Base-by-base conservation (phyloP, 352 stramenopile genomes). In the Phytophthora tentaculata region DNA sequence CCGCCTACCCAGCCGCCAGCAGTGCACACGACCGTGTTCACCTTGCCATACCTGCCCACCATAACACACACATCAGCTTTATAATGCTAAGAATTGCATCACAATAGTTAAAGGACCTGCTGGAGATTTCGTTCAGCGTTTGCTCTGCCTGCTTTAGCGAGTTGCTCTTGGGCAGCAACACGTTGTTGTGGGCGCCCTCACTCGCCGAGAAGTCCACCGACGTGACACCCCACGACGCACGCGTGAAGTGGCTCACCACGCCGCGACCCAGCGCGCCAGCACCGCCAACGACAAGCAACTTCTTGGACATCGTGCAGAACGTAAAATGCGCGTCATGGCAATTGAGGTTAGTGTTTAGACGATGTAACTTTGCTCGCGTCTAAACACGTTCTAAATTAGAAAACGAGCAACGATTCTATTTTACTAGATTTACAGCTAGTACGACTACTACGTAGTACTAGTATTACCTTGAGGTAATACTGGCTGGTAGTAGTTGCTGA, bases 1-100 rank as follows among this genome's bases (percentile, higher is more conserved):
- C 86, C 88, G 19, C 86, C 85, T 23, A 85, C 83, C 89, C 88
- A 96, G 5, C 89, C 89, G 16, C 89, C 89, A 37, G 89, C 89
- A 20, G 86, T 78, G 64, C 86, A 96, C 29, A 96, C 81, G 2
- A 96, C 82, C 0, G 85, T 88, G 58, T 94, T 86, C 41, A 94
- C 67, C 44, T 80, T 77, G 0, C 84, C 85, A 51, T 78, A 85
- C 23, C 74, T 88, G 28, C 16, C 32, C 16, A 51, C 2, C 22
- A 35, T 41, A 26, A 43, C 19, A 61, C 48, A 19, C 13, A 28
- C 48, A 28, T 61, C 1, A 78, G 19, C n/a, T 17, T 23, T 17
- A 16, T 43, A 22, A 2, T 49, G 22, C 24, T 32, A 58, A 39
- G 22, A 24, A 22, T 16, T 44, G 17, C 35, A 14, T 19, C 16